Percentiles rank a stretch among this genome's conserved stretches.
Conservation (phyloP, 202 grass and related monocot species). For the Tripidium arundinaceum region DNA sequence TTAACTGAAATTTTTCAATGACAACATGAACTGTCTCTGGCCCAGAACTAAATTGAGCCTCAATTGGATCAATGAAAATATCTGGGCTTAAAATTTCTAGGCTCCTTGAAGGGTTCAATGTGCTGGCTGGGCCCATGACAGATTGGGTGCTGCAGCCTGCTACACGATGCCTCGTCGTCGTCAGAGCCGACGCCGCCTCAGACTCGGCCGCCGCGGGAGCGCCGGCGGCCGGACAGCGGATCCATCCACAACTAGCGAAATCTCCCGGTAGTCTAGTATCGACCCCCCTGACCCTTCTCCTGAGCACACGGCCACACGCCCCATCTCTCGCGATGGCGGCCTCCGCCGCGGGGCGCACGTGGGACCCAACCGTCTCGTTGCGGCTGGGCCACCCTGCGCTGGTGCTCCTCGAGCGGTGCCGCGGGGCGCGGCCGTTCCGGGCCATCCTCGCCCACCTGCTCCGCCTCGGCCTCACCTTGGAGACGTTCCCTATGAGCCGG, state of each 20-base stretch:
- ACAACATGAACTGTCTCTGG: background rate
- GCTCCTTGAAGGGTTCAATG: background rate
- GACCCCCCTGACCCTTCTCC: too few species aligned
- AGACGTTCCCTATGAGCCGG: slow-evolving; percentile 59
- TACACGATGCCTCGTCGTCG: background rate
- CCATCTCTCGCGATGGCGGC: background rate
- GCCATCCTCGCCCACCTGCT: slow-evolving; percentile 53
- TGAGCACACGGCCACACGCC: background rate
- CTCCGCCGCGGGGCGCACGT: slow-evolving; percentile 5
- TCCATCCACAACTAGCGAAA: background rate
- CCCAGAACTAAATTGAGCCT: background rate
- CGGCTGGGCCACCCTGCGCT: slow-evolving; percentile 49
- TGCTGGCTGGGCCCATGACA: background rate
- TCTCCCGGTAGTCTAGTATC: background rate
- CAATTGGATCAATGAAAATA: background rate
- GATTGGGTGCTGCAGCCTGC: background rate
- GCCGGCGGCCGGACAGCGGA: background rate
- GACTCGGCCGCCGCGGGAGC: background rate
- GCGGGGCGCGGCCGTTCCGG: slow-evolving; percentile 24
- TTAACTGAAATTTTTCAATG: background rate
- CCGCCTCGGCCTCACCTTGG: slow-evolving; percentile 37
- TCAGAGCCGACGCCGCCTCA: background rate
- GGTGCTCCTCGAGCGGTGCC: slow-evolving; percentile 49
- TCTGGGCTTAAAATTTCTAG: background rate
- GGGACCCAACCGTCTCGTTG: slow-evolving; percentile 50